These are phyloP conservation scores for Emergomyces pasteurianus DNA, from an alignment of 2,329 filamentous ascomycete genomes.

Conservation along the genomic window DNA sequence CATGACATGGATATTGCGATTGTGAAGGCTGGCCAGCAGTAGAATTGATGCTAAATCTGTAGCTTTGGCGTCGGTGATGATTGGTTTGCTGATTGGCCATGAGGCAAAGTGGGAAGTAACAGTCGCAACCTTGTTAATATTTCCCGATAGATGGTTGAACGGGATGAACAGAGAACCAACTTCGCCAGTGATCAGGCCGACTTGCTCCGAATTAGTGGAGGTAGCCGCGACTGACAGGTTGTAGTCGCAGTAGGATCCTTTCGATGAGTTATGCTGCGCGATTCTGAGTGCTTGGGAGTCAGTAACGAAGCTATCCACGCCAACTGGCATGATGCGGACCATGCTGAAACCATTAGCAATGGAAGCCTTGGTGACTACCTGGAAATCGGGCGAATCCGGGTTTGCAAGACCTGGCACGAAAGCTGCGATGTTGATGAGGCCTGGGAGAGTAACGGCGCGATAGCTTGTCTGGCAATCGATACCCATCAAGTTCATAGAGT, in stretches of 20 bases:
- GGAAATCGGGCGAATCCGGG: conserved; percentile 53
- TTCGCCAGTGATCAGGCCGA: conserved; percentile 58
- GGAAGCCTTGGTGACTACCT: conserved; percentile 59
- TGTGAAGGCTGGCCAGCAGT: conserved; percentile 65
- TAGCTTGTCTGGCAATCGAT: conserved; percentile 91
- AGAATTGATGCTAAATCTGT: conserved; percentile 72
- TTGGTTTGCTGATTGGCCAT: conserved; percentile 67
- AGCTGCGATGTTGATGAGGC: conserved; percentile 65
- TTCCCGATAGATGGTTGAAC: conserved; percentile 68
- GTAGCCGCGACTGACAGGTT: conserved; percentile 69
- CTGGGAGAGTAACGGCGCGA: conserved; percentile 59
- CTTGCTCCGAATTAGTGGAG: conserved; percentile 60
- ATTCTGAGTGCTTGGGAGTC: conserved; percentile 58
- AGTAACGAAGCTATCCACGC: conserved; percentile 59
- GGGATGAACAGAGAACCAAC: conserved; percentile 73
- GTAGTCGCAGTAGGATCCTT: conserved; percentile 60
- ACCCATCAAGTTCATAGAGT: conserved; percentile 67
- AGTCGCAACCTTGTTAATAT: conserved; percentile 72
- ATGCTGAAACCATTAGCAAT: conserved; percentile 67
- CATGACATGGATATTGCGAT: conserved; percentile 65
- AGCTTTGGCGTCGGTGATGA: conserved; percentile 69
- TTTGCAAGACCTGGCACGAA: conserved; percentile 64
- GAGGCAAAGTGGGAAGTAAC: conserved; percentile 67
- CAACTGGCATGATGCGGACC: conserved; percentile 67
- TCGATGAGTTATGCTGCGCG: conserved; percentile 59